Conservation (phyloP, 2,329 filamentous ascomycete genomes). For the Trichoderma aggressivum region DNA sequence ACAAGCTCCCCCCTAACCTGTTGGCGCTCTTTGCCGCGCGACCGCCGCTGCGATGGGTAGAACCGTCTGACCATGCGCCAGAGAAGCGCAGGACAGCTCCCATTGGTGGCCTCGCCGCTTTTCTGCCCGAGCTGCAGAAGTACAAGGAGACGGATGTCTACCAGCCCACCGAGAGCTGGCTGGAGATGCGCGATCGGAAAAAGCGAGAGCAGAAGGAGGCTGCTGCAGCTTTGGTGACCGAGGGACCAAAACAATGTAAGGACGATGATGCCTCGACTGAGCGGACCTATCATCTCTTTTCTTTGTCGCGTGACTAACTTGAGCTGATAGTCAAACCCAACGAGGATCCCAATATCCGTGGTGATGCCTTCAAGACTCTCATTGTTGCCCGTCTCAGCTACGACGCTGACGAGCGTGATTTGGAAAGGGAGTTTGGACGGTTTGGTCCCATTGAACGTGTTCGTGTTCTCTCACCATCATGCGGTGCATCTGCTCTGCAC, state of each 20-base stretch:
- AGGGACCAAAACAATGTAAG: conserved; percentile 64
- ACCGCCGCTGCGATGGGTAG: conserved; percentile 85
- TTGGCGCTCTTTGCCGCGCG: conserved; percentile 93
- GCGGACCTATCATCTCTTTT: neutral
- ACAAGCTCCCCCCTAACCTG: conserved; percentile 90
- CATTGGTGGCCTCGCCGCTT: conserved; percentile 71
- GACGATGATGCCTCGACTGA: conserved; percentile 1
- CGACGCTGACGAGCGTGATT: conserved; percentile 80
- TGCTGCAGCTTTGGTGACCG: conserved; percentile 59
- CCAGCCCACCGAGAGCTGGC: conserved; percentile 85
- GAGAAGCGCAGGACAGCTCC: conserved; percentile 74
- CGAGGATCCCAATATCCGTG: conserved; percentile 83
- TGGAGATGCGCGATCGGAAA: conserved; percentile 80
- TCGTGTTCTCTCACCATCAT: conserved; percentile 31
- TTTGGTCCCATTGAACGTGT: conserved; percentile 93
- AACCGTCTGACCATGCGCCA: conserved; percentile 76
- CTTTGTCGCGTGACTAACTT: conserved; percentile 15
- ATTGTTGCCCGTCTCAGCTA: conserved; percentile 91
- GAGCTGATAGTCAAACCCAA: conserved; percentile 65
- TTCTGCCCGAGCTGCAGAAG: conserved; percentile 67
- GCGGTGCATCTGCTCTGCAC: neutral
- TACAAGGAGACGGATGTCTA: conserved; percentile 78
- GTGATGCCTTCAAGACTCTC: conserved; percentile 91
- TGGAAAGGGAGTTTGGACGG: conserved; percentile 89
- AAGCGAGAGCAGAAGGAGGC: conserved; percentile 74